Evolutionary conservation across 495 filamentous ascomycete species (phyloP).

Genomic region (Aspergillus indologenus): DNA sequence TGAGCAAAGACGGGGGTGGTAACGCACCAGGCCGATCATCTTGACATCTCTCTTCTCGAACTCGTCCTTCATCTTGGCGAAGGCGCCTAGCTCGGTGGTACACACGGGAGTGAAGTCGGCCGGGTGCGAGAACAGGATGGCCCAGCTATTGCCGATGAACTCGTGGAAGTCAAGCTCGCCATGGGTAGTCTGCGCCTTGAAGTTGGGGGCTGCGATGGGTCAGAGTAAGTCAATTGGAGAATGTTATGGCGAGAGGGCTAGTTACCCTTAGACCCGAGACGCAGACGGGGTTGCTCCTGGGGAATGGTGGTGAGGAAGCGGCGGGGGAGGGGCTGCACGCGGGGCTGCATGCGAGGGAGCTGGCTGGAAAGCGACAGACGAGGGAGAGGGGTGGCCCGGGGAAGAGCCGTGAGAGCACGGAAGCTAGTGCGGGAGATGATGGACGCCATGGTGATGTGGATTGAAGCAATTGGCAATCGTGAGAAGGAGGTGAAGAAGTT

Average conservation of each 20-base stretch:
- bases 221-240: neutral
- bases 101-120: slow-evolving; percentile 71
- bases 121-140: slow-evolving; percentile 66
- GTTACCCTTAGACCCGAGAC: slow-evolving; percentile 53
- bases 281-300: slow-evolving; percentile 57
- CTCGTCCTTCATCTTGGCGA: slow-evolving; percentile 59
- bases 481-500: neutral
- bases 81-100: slow-evolving; percentile 67
- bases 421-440: slow-evolving; percentile 28
- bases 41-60: slow-evolving; percentile 63
- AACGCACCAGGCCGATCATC: slow-evolving; percentile 59
- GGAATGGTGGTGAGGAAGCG: slow-evolving; percentile 31
- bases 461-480: neutral
- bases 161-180: slow-evolving; percentile 65
- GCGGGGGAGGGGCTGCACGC: slow-evolving; percentile 30
- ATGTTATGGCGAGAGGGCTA: neutral
- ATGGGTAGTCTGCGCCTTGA: slow-evolving; percentile 61
- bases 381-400: slow-evolving; percentile 26
- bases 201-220: slow-evolving; percentile 52
- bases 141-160: slow-evolving; percentile 59
- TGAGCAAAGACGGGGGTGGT: neutral
- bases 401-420: slow-evolving; percentile 27
- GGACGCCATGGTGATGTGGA: slow-evolving; percentile 25
- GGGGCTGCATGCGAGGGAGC: slow-evolving; percentile 23
- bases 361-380: slow-evolving; percentile 10